Evolutionary conservation across 352 stramenopile species (phyloP), one percentile per base, ranked within the genome.

Genomic region (Phytophthora fragariae): DNA sequence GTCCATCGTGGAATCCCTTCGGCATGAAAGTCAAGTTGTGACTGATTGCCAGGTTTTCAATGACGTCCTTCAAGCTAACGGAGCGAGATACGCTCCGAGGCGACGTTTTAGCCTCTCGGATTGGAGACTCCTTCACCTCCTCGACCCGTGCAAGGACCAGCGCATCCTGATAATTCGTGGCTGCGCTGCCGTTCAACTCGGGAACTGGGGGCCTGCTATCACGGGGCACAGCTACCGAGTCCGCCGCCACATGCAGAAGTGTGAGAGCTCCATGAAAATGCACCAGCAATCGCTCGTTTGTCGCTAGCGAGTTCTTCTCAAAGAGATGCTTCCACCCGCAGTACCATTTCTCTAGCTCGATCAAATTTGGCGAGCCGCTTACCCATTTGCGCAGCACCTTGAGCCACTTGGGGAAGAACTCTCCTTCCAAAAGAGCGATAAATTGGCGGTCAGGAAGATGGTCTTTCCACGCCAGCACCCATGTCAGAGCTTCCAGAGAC

Each of bases 351-450:
- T 90, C 79, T 1, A 97, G 67, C 66, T 97, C 92, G 1, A 52
- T 47, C 41, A 97, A 60, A 56, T 83, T 76, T 3, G 84, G 78
- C 3, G 76, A 75, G 5, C 75, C 71, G 5, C 52, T 54, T 3
- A 98, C 76, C 93, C 93, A 98, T 54, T 79, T 80, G 14, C 84
- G 89, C 54, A 98, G 72, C 15, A 94, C 86, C 17, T 85, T 84
- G 12, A 98, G 84, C 93, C 93, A 98, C 65, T 96, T 92, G 0
- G 91, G 89, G 57, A 98, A 98, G 57, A 98, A 97, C 59, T 98
- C 93, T 9, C 90, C 92, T 74, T 98, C 92, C 24, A 98, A 80
- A 2, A 97, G 73, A 24, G 89, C 86, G 35, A 95, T 77, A 57
- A 95, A 84, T 59, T 97, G 90, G 0, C 86, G 82, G 10, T 91